Conservation (phyloP, 2,329 filamentous ascomycete genomes). For the Trichocomaceae sp. region DNA sequence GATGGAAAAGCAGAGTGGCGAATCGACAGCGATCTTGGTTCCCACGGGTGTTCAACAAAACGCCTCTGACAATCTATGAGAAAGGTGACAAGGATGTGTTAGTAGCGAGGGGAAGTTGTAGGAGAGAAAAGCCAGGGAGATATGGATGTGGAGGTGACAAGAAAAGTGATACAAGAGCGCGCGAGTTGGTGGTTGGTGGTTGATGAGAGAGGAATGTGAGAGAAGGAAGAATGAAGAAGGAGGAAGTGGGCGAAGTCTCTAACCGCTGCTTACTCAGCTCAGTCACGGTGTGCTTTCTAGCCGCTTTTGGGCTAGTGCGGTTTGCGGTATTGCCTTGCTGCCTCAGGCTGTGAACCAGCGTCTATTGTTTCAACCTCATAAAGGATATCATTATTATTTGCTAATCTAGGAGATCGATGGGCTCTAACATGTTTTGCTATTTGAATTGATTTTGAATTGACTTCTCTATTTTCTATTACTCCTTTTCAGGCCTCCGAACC, state of each 20-base stretch:
- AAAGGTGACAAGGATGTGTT: neutral
- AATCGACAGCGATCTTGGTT: neutral
- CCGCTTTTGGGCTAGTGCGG: constrained; percentile 1
- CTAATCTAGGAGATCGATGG: neutral
- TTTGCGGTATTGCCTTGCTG: neutral
- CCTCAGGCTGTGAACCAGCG: neutral
- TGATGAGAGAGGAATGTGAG: neutral
- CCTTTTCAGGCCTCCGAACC: constrained; percentile 68
- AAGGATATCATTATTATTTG: neutral
- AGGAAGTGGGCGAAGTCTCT: neutral
- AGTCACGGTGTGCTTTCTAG: neutral
- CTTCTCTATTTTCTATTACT: neutral
- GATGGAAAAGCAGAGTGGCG: constrained; percentile 1
- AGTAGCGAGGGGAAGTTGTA: neutral
- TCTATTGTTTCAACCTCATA: neutral
- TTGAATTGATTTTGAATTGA: neutral
- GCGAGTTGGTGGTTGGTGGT: neutral
- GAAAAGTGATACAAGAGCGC: neutral
- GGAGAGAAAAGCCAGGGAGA: neutral
- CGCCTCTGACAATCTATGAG: neutral
- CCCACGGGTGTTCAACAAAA: neutral
- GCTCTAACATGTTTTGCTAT: neutral
- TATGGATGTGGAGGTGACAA: no score
- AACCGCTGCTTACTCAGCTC: neutral
- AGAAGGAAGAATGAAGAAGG: neutral